Base-by-base conservation (phyloP, 2,329 filamentous ascomycete species). In the Colletotrichum sansevieriae region DNA sequence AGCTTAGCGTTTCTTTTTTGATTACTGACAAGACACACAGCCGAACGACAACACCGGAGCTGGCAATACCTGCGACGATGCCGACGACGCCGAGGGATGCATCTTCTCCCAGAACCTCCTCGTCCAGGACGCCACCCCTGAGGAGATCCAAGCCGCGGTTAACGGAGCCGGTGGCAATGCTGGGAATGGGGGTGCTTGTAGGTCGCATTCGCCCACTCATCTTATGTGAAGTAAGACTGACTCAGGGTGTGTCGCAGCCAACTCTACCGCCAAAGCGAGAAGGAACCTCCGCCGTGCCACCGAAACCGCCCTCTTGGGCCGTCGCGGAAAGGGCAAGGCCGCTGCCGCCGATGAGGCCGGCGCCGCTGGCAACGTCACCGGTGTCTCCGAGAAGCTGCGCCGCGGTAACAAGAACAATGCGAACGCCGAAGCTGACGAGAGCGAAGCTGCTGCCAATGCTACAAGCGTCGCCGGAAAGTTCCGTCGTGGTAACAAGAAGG, bases 71-170 rank as follows among this genome's bases (percentile, higher is more conserved):
- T 89, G 87, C 71, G 81, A 88, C 70, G 79, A 79, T 18, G 76
- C 72, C 3, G 75, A 84, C 54, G 84, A 87, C 66, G 74, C 79
- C 2, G 77, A 78, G 3, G 87, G 87, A 8, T 89, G 87, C 74
- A 88, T 89, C 74, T 87, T 86, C 74, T 81, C 81, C 7, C 75
- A 84, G 68, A 80, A 81, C 15, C 80, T 88, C 6, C 79, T 88
- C 11, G 85, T 88, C 7, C 78, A 87, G 37, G 87, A 88, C 69
- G 84, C 85, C 22, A 84, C 81, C 1, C 78, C 81, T 12, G 85
- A 79, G 4, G 86, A 89, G 76, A 84, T 88, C 69, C 72, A 76
- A 11, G 80, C 83, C 9, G 86, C 85, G 5, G 83, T 84, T 41
- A 79, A 80, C 29, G 81, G 75, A 70, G 74, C 46, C 22, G 72